Base-by-base conservation (phyloP, 805 yeast species). In the Teunomyces panamensis region DNA sequence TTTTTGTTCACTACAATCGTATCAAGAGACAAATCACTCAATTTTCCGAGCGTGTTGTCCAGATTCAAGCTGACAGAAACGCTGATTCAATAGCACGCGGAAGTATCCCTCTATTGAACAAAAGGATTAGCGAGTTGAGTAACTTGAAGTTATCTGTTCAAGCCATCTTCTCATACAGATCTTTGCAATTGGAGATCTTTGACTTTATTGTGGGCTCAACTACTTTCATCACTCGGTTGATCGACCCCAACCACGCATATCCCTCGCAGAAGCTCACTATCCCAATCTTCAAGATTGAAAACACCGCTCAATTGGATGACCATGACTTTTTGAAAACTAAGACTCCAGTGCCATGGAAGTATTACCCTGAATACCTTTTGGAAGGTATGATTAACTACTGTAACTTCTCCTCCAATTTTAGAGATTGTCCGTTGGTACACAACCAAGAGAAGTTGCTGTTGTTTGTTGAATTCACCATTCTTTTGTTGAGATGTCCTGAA, bases 401-500 rank as follows among this genome's bases (percentile, higher is more conserved):
- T 48, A 80, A 83, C 49, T 82, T 80, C 58, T 75, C 86, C 57
- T 73, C 81, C 10, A 74, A 76, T 57, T 80, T 74, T 64, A 63
- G 76, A 56, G 69, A 76, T 44, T 79, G 80, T 62, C 87, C 89
- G 50, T 62, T 87, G 69, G 68, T 79, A 27, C 65, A 67, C 33
- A 82, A 78, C 53, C 64, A 74, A 43, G 74, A 74, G 11, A 80
- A 85, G 55, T 63, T 85, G 44, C 67, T 72, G 30, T 68, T 74
- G 5, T 79, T 87, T 53, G 80, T 88, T 39, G 90, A 88, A 53
- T 84, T 89, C 63, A 74, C 85, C 0, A 83, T 90, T 13, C 77
- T 84, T 1, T 76, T 91, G 48, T 69, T 94, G 60, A 81, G 97
- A 63, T 87, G 94, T 61, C 91, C 94, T 1, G 94, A 87, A 62